phyloP scores from a whole-genome alignment of 2,329 filamentous ascomycete genomes.

The Tolypocladium pustulatum region DNA sequence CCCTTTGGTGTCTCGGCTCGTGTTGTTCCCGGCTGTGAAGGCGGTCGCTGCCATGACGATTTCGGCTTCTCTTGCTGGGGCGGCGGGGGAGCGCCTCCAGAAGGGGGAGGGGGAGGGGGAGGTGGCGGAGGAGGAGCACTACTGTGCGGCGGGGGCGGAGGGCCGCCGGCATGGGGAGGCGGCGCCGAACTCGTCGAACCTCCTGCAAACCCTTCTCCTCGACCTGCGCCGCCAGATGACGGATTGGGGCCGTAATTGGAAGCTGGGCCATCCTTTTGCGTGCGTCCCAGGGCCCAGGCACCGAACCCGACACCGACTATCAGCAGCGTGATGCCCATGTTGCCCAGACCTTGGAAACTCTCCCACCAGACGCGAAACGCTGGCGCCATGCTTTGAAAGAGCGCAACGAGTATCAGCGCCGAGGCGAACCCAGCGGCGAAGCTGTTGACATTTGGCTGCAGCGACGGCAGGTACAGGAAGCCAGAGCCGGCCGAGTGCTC shows the following conservation, averaged over 20 bases:
- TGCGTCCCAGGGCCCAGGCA: conserved; percentile 54
- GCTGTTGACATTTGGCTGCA: conserved; percentile 78
- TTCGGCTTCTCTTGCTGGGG: conserved; percentile 9
- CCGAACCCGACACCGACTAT: conserved; percentile 63
- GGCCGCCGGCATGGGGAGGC: conserved; percentile 19
- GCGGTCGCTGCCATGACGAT: conserved; percentile 7
- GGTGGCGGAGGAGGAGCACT: conserved; percentile 3
- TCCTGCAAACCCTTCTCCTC: conserved; percentile 17
- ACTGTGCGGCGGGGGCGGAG: conserved; percentile 19
- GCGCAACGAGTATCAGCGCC: conserved; percentile 59
- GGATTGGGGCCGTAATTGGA: conserved; percentile 10
- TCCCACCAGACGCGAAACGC: conserved; percentile 64
- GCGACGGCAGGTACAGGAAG: conserved; percentile 87
- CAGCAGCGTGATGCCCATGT: conserved; percentile 61
- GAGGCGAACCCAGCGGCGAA: conserved; percentile 80
- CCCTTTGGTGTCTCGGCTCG: conserved; percentile 26
- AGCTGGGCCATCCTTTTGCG: conserved; percentile 20
- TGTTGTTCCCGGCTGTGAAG: conserved; percentile 10
- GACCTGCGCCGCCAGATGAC: conserved; percentile 8
- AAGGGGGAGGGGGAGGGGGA: no score
- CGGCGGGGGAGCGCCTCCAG: conserved; percentile 3
- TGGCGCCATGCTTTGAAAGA: conserved; percentile 67
- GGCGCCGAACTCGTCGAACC: conserved; percentile 17
- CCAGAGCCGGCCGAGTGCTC: conserved; percentile 81
- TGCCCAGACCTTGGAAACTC: conserved; percentile 59